Evolutionary conservation across 2,329 filamentous ascomycete genomes (phyloP), one percentile per base, ranked within the genome.

Genomic region (Cadophora gregata): DNA sequence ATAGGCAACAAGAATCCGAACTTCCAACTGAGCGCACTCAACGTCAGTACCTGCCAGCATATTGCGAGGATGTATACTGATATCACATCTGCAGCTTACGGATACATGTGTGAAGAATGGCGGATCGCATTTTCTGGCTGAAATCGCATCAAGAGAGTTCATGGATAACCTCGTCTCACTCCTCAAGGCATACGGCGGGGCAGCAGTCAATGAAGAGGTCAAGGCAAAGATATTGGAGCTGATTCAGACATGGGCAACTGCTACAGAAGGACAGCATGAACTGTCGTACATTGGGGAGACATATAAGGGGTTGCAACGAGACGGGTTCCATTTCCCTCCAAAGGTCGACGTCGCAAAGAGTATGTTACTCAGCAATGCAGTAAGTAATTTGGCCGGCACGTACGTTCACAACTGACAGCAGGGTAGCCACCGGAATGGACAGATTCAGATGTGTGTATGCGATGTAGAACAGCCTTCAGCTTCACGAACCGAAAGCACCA

Each of bases 91-190:
- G 42, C 73, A 90, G 93, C 90, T 99, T 75, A 97, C 94, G 71
- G 96, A 99, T 81, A 98, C 96, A 0, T 99, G 96, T 78, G 93
- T 98, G 69, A 99, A 99, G 83, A 99, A 99, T 83, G 96, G 96
- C 67, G 96, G 96, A 73, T 87, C 91, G 47, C 96, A 99, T 80
- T 99, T 99, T 79, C 89, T 99, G 59, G 86, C 90, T 72, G 96
- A 99, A 81, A 96, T 99, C 73, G 95, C 96, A 48, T 97, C 95
- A 21, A 89, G 94, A 70, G 96, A 99, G 81, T 99, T 98, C 77
- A 96, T 99, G 91, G 96, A 99, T 81, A 97, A 97, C 77, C 82
- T 99, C 62, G 90, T 93, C 21, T 97, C 95, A 38, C 85, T 99
- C 19, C 85, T 99, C 36, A 94, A 95, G 77, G 91, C 92, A 21